Evolutionary conservation across 305 asterid genomes (phyloP), one percentile per base, ranked within the genome.

Genomic region (Plantago rigida): DNA sequence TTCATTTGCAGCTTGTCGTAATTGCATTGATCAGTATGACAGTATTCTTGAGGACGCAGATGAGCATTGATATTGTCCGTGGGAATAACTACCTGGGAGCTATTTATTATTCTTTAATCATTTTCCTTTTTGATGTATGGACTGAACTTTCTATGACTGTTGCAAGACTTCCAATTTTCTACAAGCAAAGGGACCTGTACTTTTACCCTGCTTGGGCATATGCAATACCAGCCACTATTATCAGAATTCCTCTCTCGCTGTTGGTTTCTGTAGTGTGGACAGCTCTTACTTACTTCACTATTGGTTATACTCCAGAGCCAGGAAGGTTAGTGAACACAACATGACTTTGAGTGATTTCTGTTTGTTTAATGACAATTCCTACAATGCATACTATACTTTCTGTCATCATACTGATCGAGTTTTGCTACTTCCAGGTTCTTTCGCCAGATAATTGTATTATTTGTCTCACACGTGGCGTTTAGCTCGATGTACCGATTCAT

Each of bases 181-280:
- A 68, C 60, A 73, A 73, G 36, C 77, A 73, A 49, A 58, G 63
- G 13, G 70, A 56, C 41, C 47, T 67, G 9, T 39, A 48, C 60
- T 51, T 73, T 46, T 73, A 73, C 55, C 77, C 73, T 7, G 77
- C 73, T 12, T 73, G 73, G 73, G 77, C 74, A 45, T 63, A 54
- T 68, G 67, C 70, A 47, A 59, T 73, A 48, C 77, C 77, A 49
- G 73, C 77, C 29, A 47, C 72, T 29, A 47, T 68, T 36, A 51
- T 68, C 4, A 68, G 48, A 62, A 53, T 68, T 54, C 70, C 72
- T 13, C 12, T 68, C 42, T 68, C 67, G 5, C 24, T 68, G 17
- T 55, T 68, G 54, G 63, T 46, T 8, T 44, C 72, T 10, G 57
- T 60, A 24, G 13, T 68, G 28, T 68, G 72, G 72, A 61, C 72